Base-by-base conservation (phyloP, 2,329 filamentous ascomycete genomes). In the Xenosphaeropsis pyriputrescens region DNA sequence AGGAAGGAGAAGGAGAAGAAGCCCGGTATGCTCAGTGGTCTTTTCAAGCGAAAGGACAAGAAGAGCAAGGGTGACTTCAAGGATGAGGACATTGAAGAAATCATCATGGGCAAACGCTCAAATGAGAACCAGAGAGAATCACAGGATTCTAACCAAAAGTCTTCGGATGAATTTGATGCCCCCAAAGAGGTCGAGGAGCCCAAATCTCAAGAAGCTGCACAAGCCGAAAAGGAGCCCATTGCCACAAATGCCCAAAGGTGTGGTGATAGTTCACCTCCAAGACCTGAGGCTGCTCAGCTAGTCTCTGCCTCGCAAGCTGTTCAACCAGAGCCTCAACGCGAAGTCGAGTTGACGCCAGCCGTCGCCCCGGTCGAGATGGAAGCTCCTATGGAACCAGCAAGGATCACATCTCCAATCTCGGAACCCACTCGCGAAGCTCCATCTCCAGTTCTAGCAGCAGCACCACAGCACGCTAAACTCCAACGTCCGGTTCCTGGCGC, bases 161-260 rank as follows among this genome's bases (percentile, higher is more conserved):
- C 22, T 26, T 55, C 53, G 2, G 52, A 52, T 14, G 52, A 55
- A 15, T 35, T 47, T 14, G 43, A 39, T 12, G 37, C 41, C 2
- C 22, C 22, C 22, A 26, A 26, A 11, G 22, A 26, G 4, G 8
- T 26, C 12, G 22, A 26, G 8, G 22, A 26, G 8, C 4, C 8
- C 22, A 26, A 47, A 32, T 30, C 40, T 14, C 18, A 37, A 32
- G 44, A 47, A 18, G 19, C 18, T 15, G 14, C 14, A 13, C 34
- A 35, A 35, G 34, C 67, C 8, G 73, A 79, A 45, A 66, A 75
- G 42, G 66, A 71, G 39, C 57, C 71, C 3, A 75, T 71, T 6
- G 12, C 22, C 8, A 9, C 22, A 60, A 86, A 85, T 55, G 62
- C 85, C 37, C 79, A 85, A 50, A 86, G 86, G 56, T 68, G 70